A percentile compares a stretch with the other conserved stretches of the same genome.
phyloP scores from a whole-genome alignment of 2,329 filamentous ascomycete species.

The Cladophialophora exuberans region DNA sequence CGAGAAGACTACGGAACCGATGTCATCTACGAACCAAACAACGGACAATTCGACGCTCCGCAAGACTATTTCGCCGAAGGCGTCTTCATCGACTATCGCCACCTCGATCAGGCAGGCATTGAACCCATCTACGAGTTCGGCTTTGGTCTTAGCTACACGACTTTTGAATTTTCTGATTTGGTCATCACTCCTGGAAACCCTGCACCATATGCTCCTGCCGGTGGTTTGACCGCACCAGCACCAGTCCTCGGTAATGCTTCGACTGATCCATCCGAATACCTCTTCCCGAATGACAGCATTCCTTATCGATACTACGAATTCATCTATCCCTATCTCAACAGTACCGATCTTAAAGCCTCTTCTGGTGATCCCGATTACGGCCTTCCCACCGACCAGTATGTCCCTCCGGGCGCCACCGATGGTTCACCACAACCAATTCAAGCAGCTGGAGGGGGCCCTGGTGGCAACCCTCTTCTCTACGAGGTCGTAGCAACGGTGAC shows the following conservation, averaged over 20 bases:
- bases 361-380: constrained; percentile 60
- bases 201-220: constrained; percentile 56
- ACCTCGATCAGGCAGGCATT: constrained; percentile 58
- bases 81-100: constrained; percentile 60
- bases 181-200: constrained; percentile 50
- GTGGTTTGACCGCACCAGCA: constrained; percentile 57
- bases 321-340: constrained; percentile 69
- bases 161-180: constrained; percentile 63
- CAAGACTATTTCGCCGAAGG: constrained; percentile 64
- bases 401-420: constrained; percentile 56
- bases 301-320: constrained; percentile 54
- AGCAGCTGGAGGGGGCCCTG: constrained; percentile 60
- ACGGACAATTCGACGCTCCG: constrained; percentile 55
- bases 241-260: constrained; percentile 55
- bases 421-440: constrained; percentile 59
- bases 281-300: constrained; percentile 57
- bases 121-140: constrained; percentile 66
- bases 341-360: constrained; percentile 56
- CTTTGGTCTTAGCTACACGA: constrained; percentile 66
- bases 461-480: constrained; percentile 62
- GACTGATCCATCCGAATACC: constrained; percentile 55
- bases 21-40: constrained; percentile 61
- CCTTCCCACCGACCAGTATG: constrained; percentile 50
- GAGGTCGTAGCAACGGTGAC: constrained; percentile 54
- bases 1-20: constrained; percentile 60